Evolutionary conservation across 495 filamentous ascomycete species (phyloP), one percentile per base, ranked within the genome.

Genomic region (Podospora australis): DNA sequence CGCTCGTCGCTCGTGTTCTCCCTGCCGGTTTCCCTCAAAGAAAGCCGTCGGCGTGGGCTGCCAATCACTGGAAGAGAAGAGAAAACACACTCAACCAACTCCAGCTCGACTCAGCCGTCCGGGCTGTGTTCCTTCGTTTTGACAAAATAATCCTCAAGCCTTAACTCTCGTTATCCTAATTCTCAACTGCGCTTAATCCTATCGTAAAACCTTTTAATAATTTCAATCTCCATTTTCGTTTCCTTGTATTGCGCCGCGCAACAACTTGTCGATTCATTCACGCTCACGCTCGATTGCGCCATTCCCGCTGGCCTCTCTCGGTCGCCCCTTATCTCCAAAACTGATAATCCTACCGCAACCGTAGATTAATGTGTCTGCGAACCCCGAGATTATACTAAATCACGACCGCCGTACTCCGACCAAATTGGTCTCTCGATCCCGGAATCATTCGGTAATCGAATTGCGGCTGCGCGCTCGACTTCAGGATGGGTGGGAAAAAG

Each of bases 121-220:
- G 53, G 50, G 51, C 49, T 55, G 52, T 46, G 38, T 43, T 43
- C 60, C 44, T 51, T 65, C 59, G 62, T 55, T 61, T 39, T 51
- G 34, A 26, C 36, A 50, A 39, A 17, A 48, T 44, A 49, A 50
- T 39, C 44, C 41, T 44, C 46, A 29, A 40, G 14, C 34, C 40
- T n/a, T n/a, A n/a, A 63, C 59, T 52, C 41, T 65, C 62, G 55
- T 56, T 63, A 48, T 28, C 45, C 28, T 23, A n/a, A 41, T 16
- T 24, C 16, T 36, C 7, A 16, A 36, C 32, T 6, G 32, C n/a
- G n/a, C 19, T 36, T 36, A 36, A 36, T 36, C 19, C 32, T 17
- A 36, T 36, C 32, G n/a, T n/a, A n/a, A 14, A 36, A 17, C 32
- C 32, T 36, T 16, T 16, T 36, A 7, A 16, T 17, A n/a, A 17